Base-by-base conservation (phyloP, 306 rosid genomes). In the Fagus sylvatica region DNA sequence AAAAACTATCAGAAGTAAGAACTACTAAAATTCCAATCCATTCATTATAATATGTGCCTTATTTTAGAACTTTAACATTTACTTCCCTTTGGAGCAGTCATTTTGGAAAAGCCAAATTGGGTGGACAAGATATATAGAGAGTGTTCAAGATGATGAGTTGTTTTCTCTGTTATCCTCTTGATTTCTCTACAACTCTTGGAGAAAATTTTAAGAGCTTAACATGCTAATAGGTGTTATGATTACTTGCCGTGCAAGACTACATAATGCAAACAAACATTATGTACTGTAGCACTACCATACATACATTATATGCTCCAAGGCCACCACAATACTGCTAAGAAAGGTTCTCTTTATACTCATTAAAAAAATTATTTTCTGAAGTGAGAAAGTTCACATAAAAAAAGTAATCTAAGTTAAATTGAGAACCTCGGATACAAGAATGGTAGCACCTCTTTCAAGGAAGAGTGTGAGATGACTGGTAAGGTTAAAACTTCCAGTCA, bases 381-480 rank as follows among this genome's bases (percentile, higher is more conserved):
- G 67, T 36, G 42, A 22, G 22, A 34, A 49, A 54, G 22, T 17
- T 7, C 49, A 40, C 30, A 22, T 4, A 8, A 17, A 16, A 54
- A 15, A 41, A 16, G 30, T 51, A 64, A 53, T 46, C 28, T 10
- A 4, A 30, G 57, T 32, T 30, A 53, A 37, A 71, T 66, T 46
- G 56, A 64, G 12, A 75, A 86, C 96, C 91, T 86, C 87, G 9
- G 90, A 89, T 76, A 87, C 96, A 79, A 91, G 81, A 77, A 91
- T 84, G 72, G 75, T 74, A 39, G 93, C 93, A 2, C 84, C 93
- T 57, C 75, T 72, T 66, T 89, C 93, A n/a, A 91, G 80, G 80
- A 88, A 91, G 66, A 91, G 86, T 16, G 96, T 89, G 77, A 91
- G 86, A 78, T 91, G 91, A 81, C 96, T 91, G 41, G 87, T 89